Percentiles rank a stretch among this genome's conserved stretches.
These are phyloP conservation scores for Aspergillus cejpii DNA, from an alignment of 2,329 filamentous ascomycete species.

Conservation along the genomic window DNA sequence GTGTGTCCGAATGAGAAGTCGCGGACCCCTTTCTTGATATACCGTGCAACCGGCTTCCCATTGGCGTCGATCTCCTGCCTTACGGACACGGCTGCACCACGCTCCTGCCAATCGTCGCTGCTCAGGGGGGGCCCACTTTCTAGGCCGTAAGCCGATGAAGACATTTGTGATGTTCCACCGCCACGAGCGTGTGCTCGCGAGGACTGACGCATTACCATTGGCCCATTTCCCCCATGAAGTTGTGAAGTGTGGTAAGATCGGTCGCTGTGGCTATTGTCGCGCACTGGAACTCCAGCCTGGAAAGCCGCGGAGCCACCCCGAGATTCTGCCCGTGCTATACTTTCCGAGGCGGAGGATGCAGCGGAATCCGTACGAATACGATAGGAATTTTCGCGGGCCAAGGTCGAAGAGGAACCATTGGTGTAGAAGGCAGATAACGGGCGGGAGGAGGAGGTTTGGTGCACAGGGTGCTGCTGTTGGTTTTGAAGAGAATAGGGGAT, in stretches of 20 bases:
- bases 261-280: slow-evolving; percentile 64
- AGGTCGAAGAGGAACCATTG: slow-evolving; percentile 37
- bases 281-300: slow-evolving; percentile 55
- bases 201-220: slow-evolving; percentile 66
- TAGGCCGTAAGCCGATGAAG: slow-evolving; percentile 46
- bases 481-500: slow-evolving; percentile 35
- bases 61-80: slow-evolving; percentile 78
- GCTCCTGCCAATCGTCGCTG: slow-evolving; percentile 93
- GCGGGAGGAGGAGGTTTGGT: slow-evolving; percentile 35
- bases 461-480: slow-evolving; percentile 34
- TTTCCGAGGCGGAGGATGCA: slow-evolving; percentile 51
- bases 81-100: slow-evolving; percentile 78
- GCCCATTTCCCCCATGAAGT: slow-evolving; percentile 52
- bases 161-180: slow-evolving; percentile 30
- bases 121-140: slow-evolving; percentile 56
- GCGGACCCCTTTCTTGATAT: slow-evolving; percentile 93
- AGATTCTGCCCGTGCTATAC: slow-evolving; percentile 56
- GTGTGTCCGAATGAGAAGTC: slow-evolving; percentile 92
- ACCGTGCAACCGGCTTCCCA: slow-evolving; percentile 71
- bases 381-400: slow-evolving; percentile 42
- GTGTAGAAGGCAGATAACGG: slow-evolving; percentile 46
- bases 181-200: slow-evolving; percentile 62
- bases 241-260: slow-evolving; percentile 60
- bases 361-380: slow-evolving; percentile 55
- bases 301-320: slow-evolving; percentile 55